These are phyloP conservation scores for Emmonsia crescens DNA, from an alignment of 2,329 filamentous ascomycete species.

Conservation along the genomic window DNA sequence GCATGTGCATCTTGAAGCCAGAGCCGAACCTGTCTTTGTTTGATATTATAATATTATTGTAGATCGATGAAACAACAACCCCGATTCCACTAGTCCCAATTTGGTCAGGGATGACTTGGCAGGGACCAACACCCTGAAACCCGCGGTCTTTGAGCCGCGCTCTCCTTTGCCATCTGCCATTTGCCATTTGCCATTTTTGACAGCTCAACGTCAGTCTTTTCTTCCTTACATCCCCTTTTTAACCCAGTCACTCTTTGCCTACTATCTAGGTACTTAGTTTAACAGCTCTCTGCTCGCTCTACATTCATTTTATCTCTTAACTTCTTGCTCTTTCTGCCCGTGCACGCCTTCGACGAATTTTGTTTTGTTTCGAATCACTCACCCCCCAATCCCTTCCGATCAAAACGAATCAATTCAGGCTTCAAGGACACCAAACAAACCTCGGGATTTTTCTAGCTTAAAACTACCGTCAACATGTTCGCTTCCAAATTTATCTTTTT, in stretches of 20 bases:
- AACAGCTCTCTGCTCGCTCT: neutral
- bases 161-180: neutral
- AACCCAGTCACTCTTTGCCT: slow-evolving; percentile 11
- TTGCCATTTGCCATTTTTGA: neutral
- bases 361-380: neutral
- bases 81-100: neutral
- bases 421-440: slow-evolving; percentile 5
- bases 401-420: slow-evolving; percentile 8
- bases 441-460: neutral
- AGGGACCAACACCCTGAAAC: slow-evolving; percentile 1
- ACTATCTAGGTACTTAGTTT: slow-evolving; percentile 1
- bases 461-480: slow-evolving; percentile 29
- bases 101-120: neutral
- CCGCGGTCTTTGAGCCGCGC: neutral
- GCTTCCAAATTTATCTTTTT: slow-evolving; percentile 33
- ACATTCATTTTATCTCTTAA: slow-evolving; percentile 6
- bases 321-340: slow-evolving; percentile 6
- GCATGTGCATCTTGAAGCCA: neutral
- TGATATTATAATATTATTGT: too few species aligned
- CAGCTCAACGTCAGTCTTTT: slow-evolving; percentile 15
- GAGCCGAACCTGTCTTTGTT: too few species aligned
- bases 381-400: too few species aligned
- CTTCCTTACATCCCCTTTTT: slow-evolving; percentile 10
- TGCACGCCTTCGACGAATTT: slow-evolving; percentile 15
- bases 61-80: neutral